Base-by-base conservation (phyloP, 306 rosid genomes). In the Malus domestica region DNA sequence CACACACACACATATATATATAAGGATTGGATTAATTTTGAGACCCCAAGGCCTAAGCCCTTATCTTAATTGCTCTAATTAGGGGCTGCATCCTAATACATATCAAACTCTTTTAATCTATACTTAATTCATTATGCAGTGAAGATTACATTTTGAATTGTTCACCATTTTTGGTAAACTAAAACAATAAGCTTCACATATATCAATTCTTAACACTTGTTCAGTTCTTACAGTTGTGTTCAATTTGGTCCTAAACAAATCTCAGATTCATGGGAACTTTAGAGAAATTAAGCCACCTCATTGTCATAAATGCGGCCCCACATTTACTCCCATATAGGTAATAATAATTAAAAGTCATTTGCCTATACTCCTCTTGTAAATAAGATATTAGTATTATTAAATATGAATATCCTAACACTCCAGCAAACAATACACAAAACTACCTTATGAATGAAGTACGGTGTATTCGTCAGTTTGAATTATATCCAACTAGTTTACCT, bases 1-100 rank as follows among this genome's bases (percentile, higher is more conserved):
- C 15, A 10, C 1, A 7, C 0, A 5, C 3, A 30, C 0, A 30
- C 0, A 10, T 1, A 7, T 3, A 5, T 30, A 30, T 30, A 30
- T 2, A 30, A 1, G 12, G 12, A 40, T 44, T 10, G 14, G 49
- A 11, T 44, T 44, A 11, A 44, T 44, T 44, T 4, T 27, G 27
- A 27, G 27, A 27, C 27, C 27, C 27, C 27, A 27, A 45, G 51
- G 51, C 5, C 6, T 5, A 4, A 45, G 51, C 51, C 51, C 51
- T 45, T 12, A 45, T 45, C 2, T 45, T 12, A 45, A 45, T 45
- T 45, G 5, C 51, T 45, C 51, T 45, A 3, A 45, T 45, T 45
- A 45, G 4, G 51, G 51, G 51, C 16, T 13, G 16, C 51, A 45
- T 45, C 51, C 4, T 4, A 11, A 4, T 45, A 4, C 51, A 45